These are phyloP conservation scores for Diaporthe vexans DNA, from an alignment of 2,329 filamentous ascomycete genomes.

Conservation along the genomic window DNA sequence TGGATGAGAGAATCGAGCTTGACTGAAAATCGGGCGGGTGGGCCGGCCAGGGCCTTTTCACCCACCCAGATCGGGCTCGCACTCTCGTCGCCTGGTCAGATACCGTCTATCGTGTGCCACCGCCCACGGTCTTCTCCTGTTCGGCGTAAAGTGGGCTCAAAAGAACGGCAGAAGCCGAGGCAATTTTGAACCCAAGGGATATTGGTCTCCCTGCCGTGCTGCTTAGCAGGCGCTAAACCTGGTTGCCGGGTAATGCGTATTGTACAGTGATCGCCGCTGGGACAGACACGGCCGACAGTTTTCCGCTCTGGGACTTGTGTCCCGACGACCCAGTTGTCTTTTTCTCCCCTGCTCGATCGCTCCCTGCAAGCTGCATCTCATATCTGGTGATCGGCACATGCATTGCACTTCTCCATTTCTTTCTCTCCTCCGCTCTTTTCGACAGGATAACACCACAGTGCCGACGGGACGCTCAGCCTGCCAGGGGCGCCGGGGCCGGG, in stretches of 20 bases:
- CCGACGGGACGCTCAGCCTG: too few species aligned
- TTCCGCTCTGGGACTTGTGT: background rate
- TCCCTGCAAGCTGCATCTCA: conserved; percentile 36
- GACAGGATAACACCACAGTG: background rate
- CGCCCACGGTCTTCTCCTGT: background rate
- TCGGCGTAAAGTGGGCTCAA: background rate
- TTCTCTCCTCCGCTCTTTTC: conserved; percentile 13
- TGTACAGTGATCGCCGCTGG: too few species aligned
- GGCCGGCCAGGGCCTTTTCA: conserved; percentile 5
- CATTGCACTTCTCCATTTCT: conserved; percentile 29
- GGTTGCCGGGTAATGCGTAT: background rate
- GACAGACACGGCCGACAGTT: background rate
- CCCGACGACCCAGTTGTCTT: conserved; percentile 17
- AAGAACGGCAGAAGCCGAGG: conserved; percentile 25
- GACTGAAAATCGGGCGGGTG: background rate
- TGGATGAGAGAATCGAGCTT: background rate
- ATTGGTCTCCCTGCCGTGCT: background rate
- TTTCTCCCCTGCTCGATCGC: background rate
- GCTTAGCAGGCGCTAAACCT: background rate
- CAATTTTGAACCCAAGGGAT: background rate
- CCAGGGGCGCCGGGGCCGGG: background rate
- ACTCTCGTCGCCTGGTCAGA: background rate
- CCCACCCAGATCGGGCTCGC: conserved; percentile 1
- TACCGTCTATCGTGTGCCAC: too few species aligned
- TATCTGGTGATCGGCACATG: conserved; percentile 31